Conservation (phyloP, 345 rosid genomes). For the Erysimum cheiranthoides region DNA sequence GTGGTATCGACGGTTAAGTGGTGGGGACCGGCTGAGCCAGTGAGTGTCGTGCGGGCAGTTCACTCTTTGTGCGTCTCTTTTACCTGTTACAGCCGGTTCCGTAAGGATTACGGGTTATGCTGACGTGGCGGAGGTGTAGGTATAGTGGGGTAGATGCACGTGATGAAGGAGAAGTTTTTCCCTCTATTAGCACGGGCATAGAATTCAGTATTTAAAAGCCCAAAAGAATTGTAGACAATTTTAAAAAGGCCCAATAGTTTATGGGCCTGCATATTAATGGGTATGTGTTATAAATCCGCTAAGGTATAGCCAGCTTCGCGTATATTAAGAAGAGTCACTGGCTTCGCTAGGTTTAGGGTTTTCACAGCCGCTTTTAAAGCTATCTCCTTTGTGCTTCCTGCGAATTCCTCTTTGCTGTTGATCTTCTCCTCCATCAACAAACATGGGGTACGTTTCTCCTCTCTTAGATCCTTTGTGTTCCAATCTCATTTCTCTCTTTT, state of each 20-base stretch:
- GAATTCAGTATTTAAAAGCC: background rate
- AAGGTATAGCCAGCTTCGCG: background rate
- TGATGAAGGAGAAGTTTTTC: conserved; percentile 16
- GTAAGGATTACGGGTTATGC: conserved; percentile 27
- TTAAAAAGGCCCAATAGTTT: background rate
- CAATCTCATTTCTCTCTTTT: background rate
- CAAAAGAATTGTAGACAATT: background rate
- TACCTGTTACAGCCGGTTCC: conserved; percentile 45
- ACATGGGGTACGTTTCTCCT: conserved; percentile 41
- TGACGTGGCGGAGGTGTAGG: conserved; percentile 41
- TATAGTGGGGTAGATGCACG: conserved; percentile 48
- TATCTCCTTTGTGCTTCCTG: background rate
- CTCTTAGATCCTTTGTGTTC: conserved; percentile 15
- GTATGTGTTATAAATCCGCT: background rate
- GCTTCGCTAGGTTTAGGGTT: conserved; percentile 36
- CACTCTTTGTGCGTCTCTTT: conserved; percentile 1
- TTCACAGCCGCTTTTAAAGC: conserved; percentile 35
- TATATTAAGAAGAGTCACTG: conserved; percentile 25
- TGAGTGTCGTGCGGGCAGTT: conserved; percentile 46
- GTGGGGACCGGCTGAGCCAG: conserved; percentile 50
- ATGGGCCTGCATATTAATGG: conserved; percentile 11
- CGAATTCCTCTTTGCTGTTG: conserved; percentile 18
- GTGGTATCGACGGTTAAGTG: conserved; percentile 46
- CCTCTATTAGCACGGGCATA: background rate
- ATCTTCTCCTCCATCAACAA: conserved; percentile 36